A percentile compares a stretch with the other conserved stretches of the same genome.
Evolutionary conservation across 2,329 filamentous ascomycete genomes (phyloP).

Genomic region (Lachnellula hyalina): DNA sequence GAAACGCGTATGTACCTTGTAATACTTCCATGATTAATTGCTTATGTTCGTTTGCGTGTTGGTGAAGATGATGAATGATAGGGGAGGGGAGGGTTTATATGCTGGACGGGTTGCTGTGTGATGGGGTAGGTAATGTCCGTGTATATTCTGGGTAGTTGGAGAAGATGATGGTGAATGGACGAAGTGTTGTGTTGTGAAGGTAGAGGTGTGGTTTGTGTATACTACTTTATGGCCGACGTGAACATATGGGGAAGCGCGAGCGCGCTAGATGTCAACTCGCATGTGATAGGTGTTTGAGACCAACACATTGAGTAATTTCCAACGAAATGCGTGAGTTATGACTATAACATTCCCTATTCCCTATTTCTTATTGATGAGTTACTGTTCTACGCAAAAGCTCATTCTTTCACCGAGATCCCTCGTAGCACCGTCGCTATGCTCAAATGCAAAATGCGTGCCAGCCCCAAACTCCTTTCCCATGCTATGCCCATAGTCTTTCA

Average conservation of each 20-base stretch:
- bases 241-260: background rate
- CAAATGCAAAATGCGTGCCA: constrained; percentile 3
- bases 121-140: background rate
- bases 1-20: background rate
- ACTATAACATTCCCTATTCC: background rate
- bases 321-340: too few relatives aligned
- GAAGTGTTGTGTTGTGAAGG: background rate
- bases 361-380: background rate
- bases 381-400: background rate
- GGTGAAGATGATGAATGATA: background rate
- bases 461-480: background rate
- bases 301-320: too few relatives aligned
- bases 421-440: constrained; percentile 16
- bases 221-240: background rate
- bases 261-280: background rate
- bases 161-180: background rate
- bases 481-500: background rate
- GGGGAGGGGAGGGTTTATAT: too few relatives aligned
- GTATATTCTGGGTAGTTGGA: background rate
- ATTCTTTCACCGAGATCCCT: background rate
- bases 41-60: background rate
- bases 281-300: too few relatives aligned
- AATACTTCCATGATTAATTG: background rate
- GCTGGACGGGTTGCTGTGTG: background rate
- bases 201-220: background rate